Evolutionary conservation across 768 basidiomycete species (phyloP).

Genomic region (Tylopilus rubrobrunneus): DNA sequence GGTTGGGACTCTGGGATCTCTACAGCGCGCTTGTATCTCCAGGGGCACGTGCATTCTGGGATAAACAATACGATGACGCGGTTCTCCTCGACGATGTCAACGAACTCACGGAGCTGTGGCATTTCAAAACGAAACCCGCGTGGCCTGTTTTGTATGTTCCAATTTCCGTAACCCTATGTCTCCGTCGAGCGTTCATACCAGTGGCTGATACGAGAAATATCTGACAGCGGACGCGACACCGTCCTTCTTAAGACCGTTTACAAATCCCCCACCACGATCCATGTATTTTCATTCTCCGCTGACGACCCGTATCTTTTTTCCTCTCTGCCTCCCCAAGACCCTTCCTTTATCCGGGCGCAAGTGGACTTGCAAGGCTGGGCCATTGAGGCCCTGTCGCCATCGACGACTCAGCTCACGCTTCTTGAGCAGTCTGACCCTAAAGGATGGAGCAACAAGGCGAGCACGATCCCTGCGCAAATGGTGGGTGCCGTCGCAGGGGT

Average conservation of each 20-base stretch:
- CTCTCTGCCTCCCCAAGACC: constrained; percentile 58
- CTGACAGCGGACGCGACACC: constrained; percentile 78
- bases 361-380: constrained; percentile 99
- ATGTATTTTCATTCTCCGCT: constrained; percentile 92
- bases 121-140: constrained; percentile 83
- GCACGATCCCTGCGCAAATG: constrained; percentile 93
- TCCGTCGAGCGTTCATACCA: neutral
- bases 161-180: constrained; percentile 8
- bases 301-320: constrained; percentile 89
- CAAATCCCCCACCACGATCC: constrained; percentile 92
- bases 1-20: constrained; percentile 92
- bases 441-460: constrained; percentile 90
- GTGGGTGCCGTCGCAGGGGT: constrained; percentile 84
- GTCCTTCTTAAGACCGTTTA: constrained; percentile 94
- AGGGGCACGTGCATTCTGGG: constrained; percentile 81
- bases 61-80: constrained; percentile 86
- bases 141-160: constrained; percentile 89
- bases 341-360: constrained; percentile 85
- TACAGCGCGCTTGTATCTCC: constrained; percentile 85
- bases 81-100: constrained; percentile 84
- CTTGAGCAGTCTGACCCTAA: constrained; percentile 97
- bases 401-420: constrained; percentile 87
- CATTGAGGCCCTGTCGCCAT: constrained; percentile 92
- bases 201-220: constrained; percentile 1
- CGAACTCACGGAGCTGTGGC: constrained; percentile 90